These are phyloP conservation scores for Nicotiana attenuata DNA, from an alignment of 257 asterid species.

Conservation along the genomic window DNA sequence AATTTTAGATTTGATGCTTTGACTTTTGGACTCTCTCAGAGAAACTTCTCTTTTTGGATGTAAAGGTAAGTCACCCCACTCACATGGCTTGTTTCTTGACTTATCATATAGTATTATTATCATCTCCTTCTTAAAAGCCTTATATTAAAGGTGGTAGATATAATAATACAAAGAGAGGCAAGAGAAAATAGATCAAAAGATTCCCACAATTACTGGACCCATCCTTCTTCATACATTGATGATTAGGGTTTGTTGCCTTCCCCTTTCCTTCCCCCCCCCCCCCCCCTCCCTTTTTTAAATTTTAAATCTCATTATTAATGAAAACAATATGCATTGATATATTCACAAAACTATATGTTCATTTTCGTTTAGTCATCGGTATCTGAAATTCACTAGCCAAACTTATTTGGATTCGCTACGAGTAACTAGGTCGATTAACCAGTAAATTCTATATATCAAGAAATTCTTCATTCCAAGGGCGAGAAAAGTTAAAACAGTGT, in stretches of 20 bases:
- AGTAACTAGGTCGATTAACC: no score
- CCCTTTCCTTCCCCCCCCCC: no score
- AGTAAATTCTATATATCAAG: no score
- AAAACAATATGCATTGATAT: background rate
- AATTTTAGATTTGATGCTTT: slow-evolving; percentile 57
- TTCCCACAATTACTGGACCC: slow-evolving; percentile 53
- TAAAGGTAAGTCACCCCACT: slow-evolving; percentile 72
- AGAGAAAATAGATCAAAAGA: slow-evolving; percentile 30
- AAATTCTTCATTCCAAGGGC: no score
- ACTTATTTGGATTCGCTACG: no score
- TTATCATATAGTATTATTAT: slow-evolving; percentile 14
- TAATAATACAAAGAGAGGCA: background rate
- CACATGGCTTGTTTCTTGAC: slow-evolving; percentile 74
- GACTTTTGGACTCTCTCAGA: slow-evolving; percentile 62
- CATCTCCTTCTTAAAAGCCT: slow-evolving; percentile 6
- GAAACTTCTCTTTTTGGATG: slow-evolving; percentile 85
- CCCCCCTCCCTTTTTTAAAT: background rate
- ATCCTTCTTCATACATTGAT: slow-evolving; percentile 41
- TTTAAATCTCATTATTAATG: background rate
- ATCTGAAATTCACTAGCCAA: no score
- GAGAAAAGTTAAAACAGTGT: background rate
- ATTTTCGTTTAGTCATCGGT: no score
- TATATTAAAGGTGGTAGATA: background rate
- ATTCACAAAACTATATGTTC: background rate
- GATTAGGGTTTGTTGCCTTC: slow-evolving; percentile 56